Evolutionary conservation across 495 filamentous ascomycete species (phyloP), one percentile per base, ranked within the genome.

Genomic region (Xylaria intraflava): DNA sequence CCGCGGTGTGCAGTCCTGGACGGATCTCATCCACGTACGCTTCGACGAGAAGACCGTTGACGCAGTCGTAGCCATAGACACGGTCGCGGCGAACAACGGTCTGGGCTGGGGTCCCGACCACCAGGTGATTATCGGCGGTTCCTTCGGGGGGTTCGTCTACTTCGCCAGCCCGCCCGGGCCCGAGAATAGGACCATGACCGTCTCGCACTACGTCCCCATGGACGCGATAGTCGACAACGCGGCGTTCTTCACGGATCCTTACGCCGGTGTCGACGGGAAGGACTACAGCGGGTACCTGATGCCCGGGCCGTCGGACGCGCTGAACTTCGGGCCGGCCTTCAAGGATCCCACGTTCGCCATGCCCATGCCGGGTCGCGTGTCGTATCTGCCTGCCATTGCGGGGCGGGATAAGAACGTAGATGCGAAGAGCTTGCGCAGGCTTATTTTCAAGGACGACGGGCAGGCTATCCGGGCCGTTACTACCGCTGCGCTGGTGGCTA

Each of bases 371-470:
- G 59, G 61, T 39, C 33, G 79, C 46, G 75, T 83, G 12, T 78
- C 72, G 71, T 73, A 72, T 60, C 49, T 70, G 11, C 69, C 66
- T 5, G 67, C 48, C 19, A 50, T 56, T n/a, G 38, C 51, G 5
- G 50, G 52, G 9, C 45, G 49, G 17, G 55, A 35, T 2, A 60
- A 53, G 19, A 53, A 20, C 2, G 31, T 12, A 1, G 39, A 51
- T 2, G 77, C 74, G 70, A 72, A 76, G 33, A 69, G 67, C 43
- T 64, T 51, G 41, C 39, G 29, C 10, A 56, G 59, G 17, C 16
- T 83, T 16, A 30, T 86, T 9, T 83, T 84, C 53, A 75, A 78
- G 53, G 83, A 86, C 58, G 79, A 83, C 54, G 80, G 83, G 6
- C 67, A 56, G 7, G 65, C 61, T 44, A 69, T 86, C 53, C 65